Percentiles rank a stretch among this genome's conserved stretches.
Evolutionary conservation across 352 stramenopile genomes (phyloP).

Genomic region (Phytophthora boehmeriae): DNA sequence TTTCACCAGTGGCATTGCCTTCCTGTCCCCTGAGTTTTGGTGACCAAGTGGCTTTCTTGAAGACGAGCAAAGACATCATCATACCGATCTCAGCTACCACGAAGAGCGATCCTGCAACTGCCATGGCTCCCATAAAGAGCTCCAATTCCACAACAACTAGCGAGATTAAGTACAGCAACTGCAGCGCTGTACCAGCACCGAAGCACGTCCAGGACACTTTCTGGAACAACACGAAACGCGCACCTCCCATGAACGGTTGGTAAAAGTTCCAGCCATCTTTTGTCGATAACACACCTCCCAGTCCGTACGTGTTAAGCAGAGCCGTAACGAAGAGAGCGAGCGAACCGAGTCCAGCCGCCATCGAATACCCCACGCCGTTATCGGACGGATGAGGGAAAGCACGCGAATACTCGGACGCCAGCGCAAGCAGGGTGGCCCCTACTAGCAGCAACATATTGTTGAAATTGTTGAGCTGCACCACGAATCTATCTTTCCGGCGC

Average conservation of each 20-base stretch:
- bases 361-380: slow-evolving; percentile 36
- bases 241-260: slow-evolving; percentile 66
- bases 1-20: background rate
- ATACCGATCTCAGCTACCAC: slow-evolving; percentile 68
- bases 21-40: background rate
- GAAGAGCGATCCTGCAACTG: slow-evolving; percentile 49
- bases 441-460: slow-evolving; percentile 74
- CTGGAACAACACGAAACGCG: slow-evolving; percentile 62
- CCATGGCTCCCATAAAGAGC: slow-evolving; percentile 65
- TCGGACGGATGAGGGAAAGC: slow-evolving; percentile 15
- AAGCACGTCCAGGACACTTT: slow-evolving; percentile 74
- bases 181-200: slow-evolving; percentile 51
- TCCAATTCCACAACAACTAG: slow-evolving; percentile 67
- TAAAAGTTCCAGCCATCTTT: slow-evolving; percentile 69
- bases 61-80: slow-evolving; percentile 74
- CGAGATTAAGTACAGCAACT: slow-evolving; percentile 65
- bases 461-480: slow-evolving; percentile 70
- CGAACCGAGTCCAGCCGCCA: slow-evolving; percentile 51
- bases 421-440: slow-evolving; percentile 49
- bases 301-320: slow-evolving; percentile 70
- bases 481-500: slow-evolving; percentile 34
- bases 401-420: slow-evolving; percentile 45
- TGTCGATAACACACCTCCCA: slow-evolving; percentile 55
- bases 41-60: slow-evolving; percentile 13
- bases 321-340: slow-evolving; percentile 58